Evolutionary conservation across 768 basidiomycete species (phyloP).

Genomic region (Boletus sensibilis): DNA sequence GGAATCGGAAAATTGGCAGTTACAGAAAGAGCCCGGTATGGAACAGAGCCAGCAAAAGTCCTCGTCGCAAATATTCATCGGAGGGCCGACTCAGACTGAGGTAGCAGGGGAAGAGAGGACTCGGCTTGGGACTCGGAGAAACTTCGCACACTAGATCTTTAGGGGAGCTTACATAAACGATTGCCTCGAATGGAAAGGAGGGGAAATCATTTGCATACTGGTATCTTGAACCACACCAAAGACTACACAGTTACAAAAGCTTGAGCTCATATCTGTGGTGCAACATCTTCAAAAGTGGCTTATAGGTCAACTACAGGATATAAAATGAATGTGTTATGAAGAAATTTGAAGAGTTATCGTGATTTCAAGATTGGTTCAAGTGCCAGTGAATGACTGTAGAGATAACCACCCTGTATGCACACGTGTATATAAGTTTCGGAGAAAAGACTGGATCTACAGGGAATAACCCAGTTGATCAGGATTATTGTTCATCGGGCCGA

Average conservation of each 20-base stretch:
- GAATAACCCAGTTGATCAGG: conserved; percentile 34
- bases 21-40: neutral
- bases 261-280: no score
- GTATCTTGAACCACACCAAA: no score
- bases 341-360: no score
- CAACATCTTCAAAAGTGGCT: no score
- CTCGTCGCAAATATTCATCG: conserved; percentile 9
- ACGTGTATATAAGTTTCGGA: neutral
- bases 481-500: conserved; percentile 36
- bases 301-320: no score
- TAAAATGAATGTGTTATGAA: no score
- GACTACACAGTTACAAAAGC: no score
- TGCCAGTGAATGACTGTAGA: no score
- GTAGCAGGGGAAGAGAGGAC: neutral
- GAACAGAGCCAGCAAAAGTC: conserved; percentile 10
- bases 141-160: neutral
- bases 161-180: neutral
- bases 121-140: no score
- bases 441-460: conserved; percentile 11
- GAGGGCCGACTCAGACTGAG: neutral
- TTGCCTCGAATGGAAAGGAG: conserved; percentile 7
- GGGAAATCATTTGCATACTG: no score
- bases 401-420: neutral
- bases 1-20: conserved; percentile 1
- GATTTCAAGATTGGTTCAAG: no score